These are phyloP conservation scores for Calonectria fujianensis DNA, from an alignment of 2,329 filamentous ascomycete genomes.

Conservation along the genomic window DNA sequence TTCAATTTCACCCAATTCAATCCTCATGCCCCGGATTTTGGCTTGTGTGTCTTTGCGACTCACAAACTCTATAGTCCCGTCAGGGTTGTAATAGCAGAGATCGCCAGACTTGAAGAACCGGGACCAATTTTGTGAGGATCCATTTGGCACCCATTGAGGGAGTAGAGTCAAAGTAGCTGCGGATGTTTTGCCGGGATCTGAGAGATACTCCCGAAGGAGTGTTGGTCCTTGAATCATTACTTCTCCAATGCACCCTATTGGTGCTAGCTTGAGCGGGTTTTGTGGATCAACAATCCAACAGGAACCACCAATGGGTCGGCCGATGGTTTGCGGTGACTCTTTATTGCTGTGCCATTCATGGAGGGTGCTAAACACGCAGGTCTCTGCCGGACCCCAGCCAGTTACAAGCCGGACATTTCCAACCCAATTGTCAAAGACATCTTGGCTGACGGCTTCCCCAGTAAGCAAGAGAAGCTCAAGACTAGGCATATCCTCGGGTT, in stretches of 20 bases:
- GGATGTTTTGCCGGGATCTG: conserved; percentile 26
- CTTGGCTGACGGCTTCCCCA: conserved; percentile 35
- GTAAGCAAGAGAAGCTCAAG: conserved; percentile 35
- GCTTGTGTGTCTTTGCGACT: conserved; percentile 68
- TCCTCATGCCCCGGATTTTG: conserved; percentile 72
- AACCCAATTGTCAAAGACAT: conserved; percentile 36
- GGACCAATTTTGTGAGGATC: neutral
- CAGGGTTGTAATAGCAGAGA: conserved; percentile 9
- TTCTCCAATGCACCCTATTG: conserved; percentile 52
- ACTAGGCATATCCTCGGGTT: conserved; percentile 13
- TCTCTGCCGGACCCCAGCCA: conserved; percentile 41
- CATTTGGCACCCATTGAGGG: neutral
- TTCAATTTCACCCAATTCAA: conserved; percentile 21
- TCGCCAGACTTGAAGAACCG: conserved; percentile 19
- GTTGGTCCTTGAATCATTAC: conserved; percentile 52
- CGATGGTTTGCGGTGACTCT: conserved; percentile 52
- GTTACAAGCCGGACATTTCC: conserved; percentile 31
- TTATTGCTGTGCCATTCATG: conserved; percentile 26
- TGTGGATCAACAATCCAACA: conserved; percentile 26
- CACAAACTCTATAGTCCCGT: conserved; percentile 14
- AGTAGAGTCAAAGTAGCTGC: conserved; percentile 58
- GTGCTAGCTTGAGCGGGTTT: conserved; percentile 43
- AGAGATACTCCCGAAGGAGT: conserved; percentile 49
- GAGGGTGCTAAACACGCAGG: conserved; percentile 33
- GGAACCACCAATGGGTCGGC: neutral